Conservation (phyloP, 495 filamentous ascomycete genomes). For the Neohortaea acidophila region DNA sequence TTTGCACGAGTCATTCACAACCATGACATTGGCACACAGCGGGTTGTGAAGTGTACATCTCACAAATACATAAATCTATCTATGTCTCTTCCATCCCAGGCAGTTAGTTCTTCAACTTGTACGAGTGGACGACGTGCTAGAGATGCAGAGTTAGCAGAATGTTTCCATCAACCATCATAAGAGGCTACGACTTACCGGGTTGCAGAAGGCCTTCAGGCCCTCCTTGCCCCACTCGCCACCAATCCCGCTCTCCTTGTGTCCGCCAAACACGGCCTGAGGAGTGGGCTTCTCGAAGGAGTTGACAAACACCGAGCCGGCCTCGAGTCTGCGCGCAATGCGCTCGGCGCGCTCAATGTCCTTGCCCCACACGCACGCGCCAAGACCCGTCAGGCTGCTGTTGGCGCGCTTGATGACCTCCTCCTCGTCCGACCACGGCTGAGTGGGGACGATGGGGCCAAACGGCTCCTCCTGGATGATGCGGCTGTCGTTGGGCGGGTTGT, state of each 20-base stretch:
- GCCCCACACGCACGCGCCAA: constrained; percentile 38
- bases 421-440: constrained; percentile 34
- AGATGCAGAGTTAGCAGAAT: no score
- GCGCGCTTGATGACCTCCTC: constrained; percentile 36
- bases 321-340: constrained; percentile 29
- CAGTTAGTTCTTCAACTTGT: constrained; percentile 27
- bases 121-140: constrained; percentile 33
- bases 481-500: constrained; percentile 41
- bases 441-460: constrained; percentile 36
- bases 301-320: constrained; percentile 34
- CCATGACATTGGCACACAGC: no score
- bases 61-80: no score
- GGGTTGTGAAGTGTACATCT: no score
- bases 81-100: no score
- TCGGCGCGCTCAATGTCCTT: constrained; percentile 31
- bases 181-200: constrained; percentile 17
- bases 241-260: constrained; percentile 51
- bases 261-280: constrained; percentile 43
- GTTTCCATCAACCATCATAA: neutral
- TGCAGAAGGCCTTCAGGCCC: constrained; percentile 44
- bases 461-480: constrained; percentile 35
- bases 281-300: constrained; percentile 31
- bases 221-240: constrained; percentile 40
- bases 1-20: no score
- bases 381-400: constrained; percentile 33